These are phyloP conservation scores for Syzygium aqueum DNA, from an alignment of 345 rosid species.

Conservation along the genomic window DNA sequence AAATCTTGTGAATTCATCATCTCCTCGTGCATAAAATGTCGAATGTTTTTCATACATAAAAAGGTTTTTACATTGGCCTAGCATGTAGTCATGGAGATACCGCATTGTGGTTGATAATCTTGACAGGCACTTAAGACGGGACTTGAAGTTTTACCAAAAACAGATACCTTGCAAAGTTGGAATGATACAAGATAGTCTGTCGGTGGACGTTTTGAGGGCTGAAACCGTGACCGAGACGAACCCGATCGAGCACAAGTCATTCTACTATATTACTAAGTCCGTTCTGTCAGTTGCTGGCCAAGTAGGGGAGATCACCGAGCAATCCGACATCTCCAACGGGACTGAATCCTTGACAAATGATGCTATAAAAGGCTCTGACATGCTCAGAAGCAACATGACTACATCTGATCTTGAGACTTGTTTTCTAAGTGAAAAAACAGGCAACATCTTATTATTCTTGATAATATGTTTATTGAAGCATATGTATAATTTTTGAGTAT, in stretches of 20 bases:
- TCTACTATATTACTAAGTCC: constrained; percentile 27
- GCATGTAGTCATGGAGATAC: background rate
- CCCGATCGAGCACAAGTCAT: constrained; percentile 10
- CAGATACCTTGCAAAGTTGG: constrained; percentile 49
- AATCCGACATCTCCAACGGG: background rate
- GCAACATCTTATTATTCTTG: background rate
- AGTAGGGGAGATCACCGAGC: constrained; percentile 6
- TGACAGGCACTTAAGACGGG: constrained; percentile 43
- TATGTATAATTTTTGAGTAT: background rate
- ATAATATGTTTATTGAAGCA: background rate
- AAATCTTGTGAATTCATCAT: background rate
- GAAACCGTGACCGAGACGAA: constrained; percentile 8
- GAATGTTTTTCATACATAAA: background rate
- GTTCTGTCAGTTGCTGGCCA: constrained; percentile 14
- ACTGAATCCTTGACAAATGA: background rate
- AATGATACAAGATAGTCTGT: constrained; percentile 26
- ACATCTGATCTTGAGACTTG: constrained; percentile 8
- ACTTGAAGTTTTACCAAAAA: constrained; percentile 26
- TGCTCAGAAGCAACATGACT: background rate
- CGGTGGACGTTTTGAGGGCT: constrained; percentile 20
- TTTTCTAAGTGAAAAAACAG: background rate
- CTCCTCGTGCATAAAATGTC: background rate
- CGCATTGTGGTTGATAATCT: background rate
- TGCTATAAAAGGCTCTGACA: constrained; percentile 4
- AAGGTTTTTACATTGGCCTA: background rate